phyloP scores from a whole-genome alignment of 352 stramenopile genomes.

The Pythium apleroticum region DNA sequence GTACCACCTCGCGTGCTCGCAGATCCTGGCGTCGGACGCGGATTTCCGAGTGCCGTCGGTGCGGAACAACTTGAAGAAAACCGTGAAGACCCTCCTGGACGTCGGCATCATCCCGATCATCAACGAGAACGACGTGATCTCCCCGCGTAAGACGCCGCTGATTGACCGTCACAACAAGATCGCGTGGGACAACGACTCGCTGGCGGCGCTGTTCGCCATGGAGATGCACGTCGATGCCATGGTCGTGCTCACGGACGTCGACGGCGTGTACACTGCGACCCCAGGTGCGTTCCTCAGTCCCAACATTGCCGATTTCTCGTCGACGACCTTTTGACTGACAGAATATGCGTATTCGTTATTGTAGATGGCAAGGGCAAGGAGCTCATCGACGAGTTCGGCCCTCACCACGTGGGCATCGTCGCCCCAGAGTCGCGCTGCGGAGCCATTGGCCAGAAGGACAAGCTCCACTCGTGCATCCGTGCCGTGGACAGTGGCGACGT shows the following conservation, averaged over 20 bases:
- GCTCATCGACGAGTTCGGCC: slow-evolving; percentile 52
- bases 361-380: slow-evolving; percentile 34
- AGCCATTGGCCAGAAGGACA: slow-evolving; percentile 72
- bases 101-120: slow-evolving; percentile 86
- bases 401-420: slow-evolving; percentile 43
- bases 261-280: slow-evolving; percentile 52
- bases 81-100: slow-evolving; percentile 62
- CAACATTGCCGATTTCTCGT: too few species aligned
- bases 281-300: slow-evolving; percentile 12
- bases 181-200: slow-evolving; percentile 85
- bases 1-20: slow-evolving; percentile 81
- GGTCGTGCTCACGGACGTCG: slow-evolving; percentile 75
- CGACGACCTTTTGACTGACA: too few species aligned
- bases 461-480: slow-evolving; percentile 77
- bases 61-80: slow-evolving; percentile 65
- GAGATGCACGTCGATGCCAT: slow-evolving; percentile 76
- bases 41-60: slow-evolving; percentile 71
- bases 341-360: not conserved
- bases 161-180: slow-evolving; percentile 55
- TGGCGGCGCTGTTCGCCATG: slow-evolving; percentile 72
- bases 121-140: slow-evolving; percentile 88
- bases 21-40: slow-evolving; percentile 76
- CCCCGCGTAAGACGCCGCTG: slow-evolving; percentile 59
- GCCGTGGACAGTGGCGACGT: slow-evolving; percentile 71
- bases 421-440: slow-evolving; percentile 57